Conservation (phyloP, 2,329 filamentous ascomycete genomes). For the Colletotrichum tropicale region DNA sequence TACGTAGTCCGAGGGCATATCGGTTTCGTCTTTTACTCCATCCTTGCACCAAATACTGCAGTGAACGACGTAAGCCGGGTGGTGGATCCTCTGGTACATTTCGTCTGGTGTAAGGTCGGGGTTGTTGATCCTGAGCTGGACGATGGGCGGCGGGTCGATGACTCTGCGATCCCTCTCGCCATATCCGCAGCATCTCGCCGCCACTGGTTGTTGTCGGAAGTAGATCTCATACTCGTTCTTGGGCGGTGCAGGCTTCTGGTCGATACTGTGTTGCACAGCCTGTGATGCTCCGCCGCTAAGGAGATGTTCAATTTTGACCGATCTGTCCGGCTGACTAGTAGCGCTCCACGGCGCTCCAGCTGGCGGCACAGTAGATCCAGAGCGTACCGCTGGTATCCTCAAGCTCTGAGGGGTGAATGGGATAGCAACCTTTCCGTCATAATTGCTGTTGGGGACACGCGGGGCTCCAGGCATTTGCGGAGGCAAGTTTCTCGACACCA, state of each 20-base stretch:
- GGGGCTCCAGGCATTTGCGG: neutral
- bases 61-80: constrained; percentile 74
- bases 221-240: constrained; percentile 48
- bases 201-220: constrained; percentile 79
- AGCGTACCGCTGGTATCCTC: constrained; percentile 4
- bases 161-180: constrained; percentile 82
- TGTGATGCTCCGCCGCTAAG: constrained; percentile 11
- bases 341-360: neutral
- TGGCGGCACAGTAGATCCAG: neutral
- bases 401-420: constrained; percentile 10
- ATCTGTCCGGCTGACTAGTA: constrained; percentile 14
- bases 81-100: constrained; percentile 53
- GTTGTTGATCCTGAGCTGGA: constrained; percentile 72
- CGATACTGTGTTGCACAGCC: neutral
- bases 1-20: constrained; percentile 73
- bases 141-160: constrained; percentile 83
- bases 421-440: constrained; percentile 21
- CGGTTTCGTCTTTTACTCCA: constrained; percentile 70
- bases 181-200: constrained; percentile 81
- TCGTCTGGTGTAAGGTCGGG: constrained; percentile 60
- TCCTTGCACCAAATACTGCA: constrained; percentile 77
- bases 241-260: neutral
- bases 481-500: constrained; percentile 6
- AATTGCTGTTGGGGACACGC: constrained; percentile 12
- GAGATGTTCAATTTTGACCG: constrained; percentile 24